Percentiles rank a stretch among this genome's conserved stretches.
phyloP scores from a whole-genome alignment of 2,329 filamentous ascomycete genomes.

The Ophiostoma sp. region DNA sequence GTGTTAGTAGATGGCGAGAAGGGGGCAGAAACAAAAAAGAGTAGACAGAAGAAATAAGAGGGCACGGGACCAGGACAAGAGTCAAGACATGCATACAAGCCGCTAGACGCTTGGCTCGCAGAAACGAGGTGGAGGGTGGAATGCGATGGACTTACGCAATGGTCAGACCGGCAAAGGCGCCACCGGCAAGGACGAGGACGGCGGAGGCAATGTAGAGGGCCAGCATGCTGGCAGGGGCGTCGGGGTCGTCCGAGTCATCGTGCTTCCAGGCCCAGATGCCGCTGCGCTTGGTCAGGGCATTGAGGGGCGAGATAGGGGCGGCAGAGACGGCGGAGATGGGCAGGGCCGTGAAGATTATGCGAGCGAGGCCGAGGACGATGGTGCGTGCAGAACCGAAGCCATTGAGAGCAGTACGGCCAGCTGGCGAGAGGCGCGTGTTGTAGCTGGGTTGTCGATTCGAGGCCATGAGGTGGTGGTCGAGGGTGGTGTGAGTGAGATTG shows the following conservation, averaged over 20 bases:
- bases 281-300: neutral
- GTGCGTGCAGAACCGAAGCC: constrained; percentile 41
- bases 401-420: constrained; percentile 20
- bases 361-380: constrained; percentile 48
- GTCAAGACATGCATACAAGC: constrained; percentile 9
- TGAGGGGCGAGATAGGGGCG: constrained; percentile 39
- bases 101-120: constrained; percentile 12
- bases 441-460: constrained; percentile 15
- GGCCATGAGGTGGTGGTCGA: constrained; percentile 17
- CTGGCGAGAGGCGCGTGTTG: constrained; percentile 10
- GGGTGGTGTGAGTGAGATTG: neutral
- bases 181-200: constrained; percentile 76
- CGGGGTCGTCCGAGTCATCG: constrained; percentile 43
- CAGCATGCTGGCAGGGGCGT: constrained; percentile 63
- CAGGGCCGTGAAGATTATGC: constrained; percentile 47
- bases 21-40: neutral
- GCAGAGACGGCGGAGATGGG: constrained; percentile 37
- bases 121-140: neutral
- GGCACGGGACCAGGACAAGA: neutral
- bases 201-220: constrained; percentile 74
- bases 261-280: constrained; percentile 27
- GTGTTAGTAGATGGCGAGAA: neutral
- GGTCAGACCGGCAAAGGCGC: constrained; percentile 90
- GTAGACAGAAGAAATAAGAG: neutral
- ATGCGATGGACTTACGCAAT: constrained; percentile 58